Base-by-base conservation (phyloP, 495 filamentous ascomycete genomes). In the Lasiosphaeria hispida region DNA sequence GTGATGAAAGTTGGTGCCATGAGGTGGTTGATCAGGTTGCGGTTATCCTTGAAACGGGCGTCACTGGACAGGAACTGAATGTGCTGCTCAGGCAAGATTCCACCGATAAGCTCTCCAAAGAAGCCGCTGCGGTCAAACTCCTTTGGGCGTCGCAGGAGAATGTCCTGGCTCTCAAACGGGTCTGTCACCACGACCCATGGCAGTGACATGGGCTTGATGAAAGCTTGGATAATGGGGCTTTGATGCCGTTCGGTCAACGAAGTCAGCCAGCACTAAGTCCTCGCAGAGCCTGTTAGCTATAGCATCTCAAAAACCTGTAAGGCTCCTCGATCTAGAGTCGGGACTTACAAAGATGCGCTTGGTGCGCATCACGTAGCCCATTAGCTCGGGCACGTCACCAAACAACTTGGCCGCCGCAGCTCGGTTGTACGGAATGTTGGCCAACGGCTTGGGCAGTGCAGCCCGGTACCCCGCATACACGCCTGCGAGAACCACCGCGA, bases 131-230 rank as follows among this genome's bases (percentile, higher is more conserved):
- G 55, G 53, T 79, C 74, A 51, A 78, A 77, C 48, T 77, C 75
- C 48, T 69, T 73, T 36, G 48, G 55, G 3, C 76, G 70, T 3
- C 72, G 69, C 14, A 72, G 48, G 10, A 77, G 59, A 19, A 78
- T 69, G 60, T 80, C 76, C 48, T 71, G 63, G 35, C 64, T 53
- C 58, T 79, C 75, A 8, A 59, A 60, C 9, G 63, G 69, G 48
- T 80, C 75, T n/a, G 69, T 58, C 4, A 80, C 49, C 3, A 79
- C 54, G 9, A 80, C 60, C 53, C 57, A 65, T 5, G 75, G 77
- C 17, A 66, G 58, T 7, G 15, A 18, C 17, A 76, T 65, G 7
- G 74, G 76, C 15, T 51, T 41, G 36, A 73, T 51, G 57, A 77
- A 79, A 17, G 74, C 40, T 56, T 79, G 77, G 7, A 65, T 54